Evolutionary conservation across 2,329 filamentous ascomycete species (phyloP), one percentile per base, ranked within the genome.

Genomic region (Penicillium sp.): DNA sequence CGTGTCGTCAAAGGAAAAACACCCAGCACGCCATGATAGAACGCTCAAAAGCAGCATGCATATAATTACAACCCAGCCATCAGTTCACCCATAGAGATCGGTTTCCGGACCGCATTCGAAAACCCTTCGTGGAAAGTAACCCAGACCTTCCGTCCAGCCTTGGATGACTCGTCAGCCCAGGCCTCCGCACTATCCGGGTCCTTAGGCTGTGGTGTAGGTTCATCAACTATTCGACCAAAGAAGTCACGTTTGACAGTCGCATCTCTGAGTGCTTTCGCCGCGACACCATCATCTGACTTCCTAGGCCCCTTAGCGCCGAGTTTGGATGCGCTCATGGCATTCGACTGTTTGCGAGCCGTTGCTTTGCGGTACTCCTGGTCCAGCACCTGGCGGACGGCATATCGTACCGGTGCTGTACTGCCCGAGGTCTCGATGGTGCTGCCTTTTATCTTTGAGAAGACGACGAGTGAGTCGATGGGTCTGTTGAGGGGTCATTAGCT

Each of bases 61-160:
- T 28, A 33, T 22, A 42, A 52, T 52, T 57, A 68, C 28, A 75
- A 56, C 11, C 72, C 72, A 14, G 66, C 67, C 76, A 95, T 72
- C 61, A 96, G 80, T 68, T 95, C 91, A 53, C 81, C 79, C 67
- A 95, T 68, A 8, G 87, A 87, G 54, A 96, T 83, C 2, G 89
- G 88, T 68, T 95, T 95, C 68, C 87, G 80, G 53, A 96, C 91
- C 10, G 91, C 91, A 77, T 96, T 95, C 48, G 89, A 93, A 66
- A 89, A 84, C 0, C 91, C 91, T 72, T 96, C 91, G 63, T 95
- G 84, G 68, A 84, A 96, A 55, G 83, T 92, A 35, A 95, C 83
- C 90, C 90, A 95, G 3, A 91, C 86, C 60, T 85, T 81, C 41
- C 76, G 78, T 40, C 79, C 79, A 48, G 64, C 61, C 47, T 67